phyloP scores from a whole-genome alignment of 2,329 filamentous ascomycete species.

The Harringtonia aguacate region DNA sequence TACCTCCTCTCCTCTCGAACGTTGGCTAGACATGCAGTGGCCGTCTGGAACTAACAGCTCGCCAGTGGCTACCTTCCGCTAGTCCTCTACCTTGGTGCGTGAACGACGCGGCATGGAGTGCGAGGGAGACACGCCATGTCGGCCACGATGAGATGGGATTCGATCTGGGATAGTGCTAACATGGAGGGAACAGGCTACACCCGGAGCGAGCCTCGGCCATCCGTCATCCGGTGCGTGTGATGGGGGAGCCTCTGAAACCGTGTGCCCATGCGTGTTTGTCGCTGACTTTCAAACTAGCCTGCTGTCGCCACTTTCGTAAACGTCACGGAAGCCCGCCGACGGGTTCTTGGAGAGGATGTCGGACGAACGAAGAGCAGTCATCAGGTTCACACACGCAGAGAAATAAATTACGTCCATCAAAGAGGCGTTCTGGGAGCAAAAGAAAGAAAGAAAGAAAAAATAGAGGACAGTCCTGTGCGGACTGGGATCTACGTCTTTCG shows the following conservation, averaged over 20 bases:
- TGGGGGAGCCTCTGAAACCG: background rate
- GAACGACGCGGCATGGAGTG: background rate
- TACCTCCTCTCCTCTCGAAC: constrained; percentile 4
- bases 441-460: background rate
- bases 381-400: too few species aligned
- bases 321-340: background rate
- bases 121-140: too few species aligned
- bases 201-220: constrained; percentile 82
- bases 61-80: constrained; percentile 75
- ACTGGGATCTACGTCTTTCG: constrained; percentile 1
- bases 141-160: too few species aligned
- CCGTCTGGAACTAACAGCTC: constrained; percentile 34
- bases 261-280: too few species aligned
- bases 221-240: constrained; percentile 37
- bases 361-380: background rate
- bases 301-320: constrained; percentile 53
- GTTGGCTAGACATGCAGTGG: background rate
- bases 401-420: too few species aligned
- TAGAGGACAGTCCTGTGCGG: background rate
- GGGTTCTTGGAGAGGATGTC: background rate
- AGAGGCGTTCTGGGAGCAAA: too few species aligned
- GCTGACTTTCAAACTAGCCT: constrained; percentile 29
- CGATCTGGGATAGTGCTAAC: constrained; percentile 2
- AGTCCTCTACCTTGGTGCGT: constrained; percentile 86
- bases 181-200: constrained; percentile 61